These are phyloP conservation scores for Stachybotrys elegans DNA, from an alignment of 2,329 filamentous ascomycete species.

Conservation along the genomic window DNA sequence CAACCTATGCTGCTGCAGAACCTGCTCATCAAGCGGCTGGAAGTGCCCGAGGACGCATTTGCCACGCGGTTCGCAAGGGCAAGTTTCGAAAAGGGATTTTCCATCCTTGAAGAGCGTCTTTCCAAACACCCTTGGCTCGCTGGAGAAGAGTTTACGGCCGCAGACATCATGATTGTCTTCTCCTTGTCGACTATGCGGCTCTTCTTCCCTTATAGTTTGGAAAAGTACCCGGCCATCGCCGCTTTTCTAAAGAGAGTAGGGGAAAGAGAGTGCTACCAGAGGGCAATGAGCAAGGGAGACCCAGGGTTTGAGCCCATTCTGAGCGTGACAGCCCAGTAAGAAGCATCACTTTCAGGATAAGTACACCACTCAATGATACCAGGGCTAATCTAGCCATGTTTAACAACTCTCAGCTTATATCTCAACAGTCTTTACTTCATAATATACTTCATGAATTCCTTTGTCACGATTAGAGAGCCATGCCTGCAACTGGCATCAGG, in stretches of 20 bases:
- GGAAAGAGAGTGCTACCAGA: constrained; percentile 38
- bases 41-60: constrained; percentile 5
- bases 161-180: constrained; percentile 61
- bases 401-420: too few relatives aligned
- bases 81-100: constrained; percentile 31
- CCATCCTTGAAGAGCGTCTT: constrained; percentile 47
- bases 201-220: constrained; percentile 40
- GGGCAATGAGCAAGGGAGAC: constrained; percentile 44
- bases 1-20: constrained; percentile 30
- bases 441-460: too few relatives aligned
- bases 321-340: too few relatives aligned
- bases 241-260: constrained; percentile 39
- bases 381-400: too few relatives aligned
- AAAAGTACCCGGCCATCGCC: constrained; percentile 36
- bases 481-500: too few relatives aligned
- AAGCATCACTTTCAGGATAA: too few relatives aligned
- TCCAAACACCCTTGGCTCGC: constrained; percentile 47
- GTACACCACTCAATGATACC: too few relatives aligned
- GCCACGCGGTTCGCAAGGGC: background rate
- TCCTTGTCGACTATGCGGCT: constrained; percentile 56
- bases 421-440: too few relatives aligned
- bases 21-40: constrained; percentile 27
- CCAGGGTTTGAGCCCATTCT: background rate
- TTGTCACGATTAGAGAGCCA: too few relatives aligned
- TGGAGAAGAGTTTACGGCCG: constrained; percentile 57